Conservation (phyloP, 257 asterid species). For the Solanum pennellii region DNA sequence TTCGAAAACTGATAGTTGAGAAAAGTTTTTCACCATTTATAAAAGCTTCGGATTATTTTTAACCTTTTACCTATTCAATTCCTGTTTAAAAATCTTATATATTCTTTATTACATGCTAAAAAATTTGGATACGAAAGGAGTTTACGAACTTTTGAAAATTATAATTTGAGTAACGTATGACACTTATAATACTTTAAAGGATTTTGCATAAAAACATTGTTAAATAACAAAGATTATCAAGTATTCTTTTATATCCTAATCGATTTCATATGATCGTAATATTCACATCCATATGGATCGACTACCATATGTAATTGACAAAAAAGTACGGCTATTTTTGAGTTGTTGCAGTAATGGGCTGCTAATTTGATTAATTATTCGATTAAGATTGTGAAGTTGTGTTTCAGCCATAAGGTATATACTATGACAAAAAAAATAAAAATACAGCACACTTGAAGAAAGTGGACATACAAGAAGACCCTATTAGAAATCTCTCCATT, state of each 20-base stretch:
- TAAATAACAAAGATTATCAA: background rate
- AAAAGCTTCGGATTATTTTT: background rate
- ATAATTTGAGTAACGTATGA: background rate
- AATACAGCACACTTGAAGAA: no score
- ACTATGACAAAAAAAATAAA: background rate
- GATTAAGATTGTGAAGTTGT: background rate
- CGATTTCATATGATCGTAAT: background rate
- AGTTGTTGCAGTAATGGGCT: background rate
- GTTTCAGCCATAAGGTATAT: background rate
- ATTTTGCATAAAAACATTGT: background rate
- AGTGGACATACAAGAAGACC: background rate
- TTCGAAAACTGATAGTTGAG: background rate
- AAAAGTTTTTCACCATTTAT: no score
- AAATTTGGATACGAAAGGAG: fast-evolving
- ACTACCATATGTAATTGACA: background rate
- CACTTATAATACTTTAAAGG: background rate
- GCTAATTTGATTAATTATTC: background rate
- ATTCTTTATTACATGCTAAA: background rate
- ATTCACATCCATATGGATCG: background rate
- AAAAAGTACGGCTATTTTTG: background rate
- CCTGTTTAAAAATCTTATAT: fast-evolving
- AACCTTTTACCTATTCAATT: background rate
- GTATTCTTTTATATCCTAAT: background rate
- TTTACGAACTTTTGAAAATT: background rate
- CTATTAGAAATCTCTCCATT: background rate